These are phyloP conservation scores for Schizothecium vesticola DNA, from an alignment of 495 filamentous ascomycete species.

Conservation along the genomic window DNA sequence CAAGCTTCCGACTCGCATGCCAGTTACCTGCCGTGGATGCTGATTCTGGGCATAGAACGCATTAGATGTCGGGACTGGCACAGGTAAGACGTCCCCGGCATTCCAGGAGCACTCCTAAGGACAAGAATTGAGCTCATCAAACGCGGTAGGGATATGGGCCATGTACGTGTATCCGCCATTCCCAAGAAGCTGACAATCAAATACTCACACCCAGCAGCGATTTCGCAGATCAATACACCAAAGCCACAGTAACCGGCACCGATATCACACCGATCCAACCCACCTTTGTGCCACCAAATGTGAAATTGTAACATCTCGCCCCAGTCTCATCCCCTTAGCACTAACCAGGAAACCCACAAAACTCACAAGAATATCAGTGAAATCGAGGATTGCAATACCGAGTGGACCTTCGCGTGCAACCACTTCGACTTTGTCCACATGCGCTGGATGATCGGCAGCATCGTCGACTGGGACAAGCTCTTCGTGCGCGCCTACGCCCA, in stretches of 20 bases:
- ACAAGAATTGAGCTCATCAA: no score
- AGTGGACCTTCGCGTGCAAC: constrained; percentile 43
- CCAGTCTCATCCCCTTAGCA: not conserved
- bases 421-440: constrained; percentile 58
- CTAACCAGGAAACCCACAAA: no score
- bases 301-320: constrained; percentile 30
- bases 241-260: constrained; percentile 54
- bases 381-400: constrained; percentile 42
- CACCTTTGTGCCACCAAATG: constrained; percentile 43
- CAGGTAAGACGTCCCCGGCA: not conserved
- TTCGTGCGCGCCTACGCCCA: constrained; percentile 29
- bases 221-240: constrained; percentile 45
- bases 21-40: no score
- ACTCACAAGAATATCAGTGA: constrained; percentile 13
- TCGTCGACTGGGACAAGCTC: constrained; percentile 48
- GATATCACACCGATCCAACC: constrained; percentile 58
- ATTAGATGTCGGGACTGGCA: not conserved
- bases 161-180: constrained; percentile 23
- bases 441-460: constrained; percentile 44
- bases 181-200: not conserved
- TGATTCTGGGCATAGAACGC: not conserved
- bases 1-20: no score
- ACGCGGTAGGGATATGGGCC: constrained; percentile 53
- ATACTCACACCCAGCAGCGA: no score
- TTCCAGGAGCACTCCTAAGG: not conserved